These are phyloP conservation scores for Jimgerdemannia flammicorona DNA, from an alignment of 192 early-diverging fungal genomes.

Conservation along the genomic window DNA sequence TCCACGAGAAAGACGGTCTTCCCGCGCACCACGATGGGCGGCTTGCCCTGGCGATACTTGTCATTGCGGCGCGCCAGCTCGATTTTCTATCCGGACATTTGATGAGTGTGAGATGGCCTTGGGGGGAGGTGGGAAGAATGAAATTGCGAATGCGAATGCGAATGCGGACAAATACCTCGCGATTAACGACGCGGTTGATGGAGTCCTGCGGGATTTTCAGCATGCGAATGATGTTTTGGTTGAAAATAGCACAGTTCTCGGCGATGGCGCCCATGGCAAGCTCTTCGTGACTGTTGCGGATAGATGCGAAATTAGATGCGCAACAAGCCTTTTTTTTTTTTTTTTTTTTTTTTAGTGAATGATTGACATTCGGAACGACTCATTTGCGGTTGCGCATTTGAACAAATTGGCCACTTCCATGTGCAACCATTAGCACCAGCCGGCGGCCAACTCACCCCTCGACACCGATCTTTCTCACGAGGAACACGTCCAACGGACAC, in stretches of 20 bases:
- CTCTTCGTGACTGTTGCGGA: constrained; percentile 9
- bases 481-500: constrained; percentile 17
- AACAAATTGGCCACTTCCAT: not conserved
- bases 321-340: no score
- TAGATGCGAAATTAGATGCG: not conserved
- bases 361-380: no score
- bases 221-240: constrained; percentile 4
- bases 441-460: constrained; percentile 10
- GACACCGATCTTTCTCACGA: constrained; percentile 20
- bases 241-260: constrained; percentile 3
- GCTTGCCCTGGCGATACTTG: constrained; percentile 14
- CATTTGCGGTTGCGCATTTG: no score
- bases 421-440: not conserved
- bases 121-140: not conserved
- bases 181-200: constrained; percentile 7
- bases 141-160: not conserved
- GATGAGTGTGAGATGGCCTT: no score
- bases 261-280: constrained; percentile 19
- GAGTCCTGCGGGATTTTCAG: constrained; percentile 11
- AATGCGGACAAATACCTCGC: constrained; percentile 8
- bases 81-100: not conserved
- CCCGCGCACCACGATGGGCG: constrained; percentile 6
- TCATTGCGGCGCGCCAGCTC: constrained; percentile 9
- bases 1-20: constrained; percentile 16
- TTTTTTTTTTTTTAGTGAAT: no score